Percentiles rank a stretch among this genome's conserved stretches.
Conservation (phyloP, 2,329 filamentous ascomycete species). For the Apiospora koreana region DNA sequence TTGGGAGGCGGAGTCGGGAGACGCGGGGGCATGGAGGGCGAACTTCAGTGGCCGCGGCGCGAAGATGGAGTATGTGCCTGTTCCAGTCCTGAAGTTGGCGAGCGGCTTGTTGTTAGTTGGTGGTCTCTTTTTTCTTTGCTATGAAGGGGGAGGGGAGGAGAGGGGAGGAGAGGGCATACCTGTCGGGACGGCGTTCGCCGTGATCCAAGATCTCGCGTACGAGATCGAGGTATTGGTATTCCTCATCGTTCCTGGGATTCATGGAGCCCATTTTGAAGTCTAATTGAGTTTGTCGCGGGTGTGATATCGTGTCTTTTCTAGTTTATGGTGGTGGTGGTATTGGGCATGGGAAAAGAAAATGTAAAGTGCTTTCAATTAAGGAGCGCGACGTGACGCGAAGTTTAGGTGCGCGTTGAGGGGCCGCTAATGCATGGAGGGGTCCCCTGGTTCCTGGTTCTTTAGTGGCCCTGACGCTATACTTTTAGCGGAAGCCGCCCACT, state of each 20-base stretch:
- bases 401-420: background rate
- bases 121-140: slow-evolving; percentile 10
- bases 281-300: background rate
- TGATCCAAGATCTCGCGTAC: slow-evolving; percentile 79
- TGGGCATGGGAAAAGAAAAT: background rate
- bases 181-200: slow-evolving; percentile 87
- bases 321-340: background rate
- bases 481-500: background rate
- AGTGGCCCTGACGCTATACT: background rate
- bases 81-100: slow-evolving; percentile 69
- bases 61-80: slow-evolving; percentile 87
- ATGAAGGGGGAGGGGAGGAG: slow-evolving; percentile 11
- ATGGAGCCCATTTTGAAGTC: background rate
- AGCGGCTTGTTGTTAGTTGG: background rate
- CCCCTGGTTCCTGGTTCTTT: background rate
- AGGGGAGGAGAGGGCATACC: slow-evolving; percentile 46
- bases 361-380: background rate
- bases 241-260: slow-evolving; percentile 52
- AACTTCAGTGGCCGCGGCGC: slow-evolving; percentile 87
- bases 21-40: slow-evolving; percentile 66
- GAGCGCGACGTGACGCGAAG: background rate
- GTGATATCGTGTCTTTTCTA: background rate
- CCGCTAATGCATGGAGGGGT: background rate
- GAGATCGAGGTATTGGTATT: slow-evolving; percentile 90
- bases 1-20: slow-evolving; percentile 47